Evolutionary conservation across 1,284 basidiomycete species (phyloP).

Genomic region (Pseudozyma tsukubaensis): DNA sequence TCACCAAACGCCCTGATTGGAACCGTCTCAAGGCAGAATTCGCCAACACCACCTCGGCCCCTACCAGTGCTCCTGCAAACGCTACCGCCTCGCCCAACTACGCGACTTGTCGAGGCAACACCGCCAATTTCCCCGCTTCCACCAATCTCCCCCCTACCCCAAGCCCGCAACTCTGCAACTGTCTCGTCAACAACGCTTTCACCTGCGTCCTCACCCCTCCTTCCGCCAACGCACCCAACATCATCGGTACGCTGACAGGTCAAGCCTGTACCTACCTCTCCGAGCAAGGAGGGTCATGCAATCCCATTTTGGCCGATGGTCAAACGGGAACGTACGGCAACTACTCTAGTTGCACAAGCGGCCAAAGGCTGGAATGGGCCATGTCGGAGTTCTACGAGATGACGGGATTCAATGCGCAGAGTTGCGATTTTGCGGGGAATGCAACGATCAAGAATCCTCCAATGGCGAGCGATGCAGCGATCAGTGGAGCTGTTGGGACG

Average conservation of each 20-base stretch:
- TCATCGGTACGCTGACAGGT: conserved; percentile 78
- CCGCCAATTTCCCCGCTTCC: conserved; percentile 76
- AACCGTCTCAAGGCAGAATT: conserved; percentile 77
- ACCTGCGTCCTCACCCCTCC: conserved; percentile 79
- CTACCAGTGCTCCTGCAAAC: conserved; percentile 74
- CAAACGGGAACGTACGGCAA: conserved; percentile 80
- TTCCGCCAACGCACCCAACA: conserved; percentile 76
- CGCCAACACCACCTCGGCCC: conserved; percentile 74
- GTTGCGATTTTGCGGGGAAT: conserved; percentile 83
- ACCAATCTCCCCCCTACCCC: conserved; percentile 84
- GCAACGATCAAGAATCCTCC: conserved; percentile 77
- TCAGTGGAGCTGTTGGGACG: conserved; percentile 76
- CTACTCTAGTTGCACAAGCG: conserved; percentile 79
- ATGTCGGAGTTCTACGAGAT: conserved; percentile 83
- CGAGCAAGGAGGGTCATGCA: conserved; percentile 72
- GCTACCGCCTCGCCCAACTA: conserved; percentile 74
- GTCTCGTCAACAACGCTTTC: conserved; percentile 76
- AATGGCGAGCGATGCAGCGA: conserved; percentile 73
- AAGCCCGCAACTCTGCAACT: conserved; percentile 80
- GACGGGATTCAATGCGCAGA: conserved; percentile 74
- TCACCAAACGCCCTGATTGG: conserved; percentile 79
- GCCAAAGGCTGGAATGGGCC: conserved; percentile 75
- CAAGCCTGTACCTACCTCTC: conserved; percentile 79
- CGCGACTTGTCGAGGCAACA: conserved; percentile 77
- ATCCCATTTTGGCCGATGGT: conserved; percentile 79